A percentile compares a stretch with the other conserved stretches of the same genome.
phyloP scores from a whole-genome alignment of 2,329 filamentous ascomycete species.

The Eurotiales sp. region DNA sequence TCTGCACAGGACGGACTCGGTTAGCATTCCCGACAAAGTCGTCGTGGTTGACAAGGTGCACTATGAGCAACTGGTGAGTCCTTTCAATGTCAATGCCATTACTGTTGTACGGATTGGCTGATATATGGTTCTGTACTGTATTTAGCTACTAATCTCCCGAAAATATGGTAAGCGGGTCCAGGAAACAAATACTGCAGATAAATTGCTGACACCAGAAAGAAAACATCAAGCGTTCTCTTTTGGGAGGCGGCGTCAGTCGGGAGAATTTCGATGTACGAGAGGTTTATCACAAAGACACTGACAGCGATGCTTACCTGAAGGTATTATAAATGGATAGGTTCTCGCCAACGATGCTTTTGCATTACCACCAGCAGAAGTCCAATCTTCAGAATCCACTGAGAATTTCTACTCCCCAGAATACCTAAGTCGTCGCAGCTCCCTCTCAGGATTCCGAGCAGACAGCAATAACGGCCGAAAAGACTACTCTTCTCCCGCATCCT shows the following conservation, averaged over 20 bases:
- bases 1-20: conserved; percentile 2
- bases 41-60: conserved; percentile 59
- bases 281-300: too few species aligned
- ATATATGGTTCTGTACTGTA: too few species aligned
- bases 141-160: conserved; percentile 25
- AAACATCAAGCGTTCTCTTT: conserved; percentile 47
- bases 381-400: neutral
- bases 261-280: conserved; percentile 49
- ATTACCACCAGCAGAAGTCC: neutral
- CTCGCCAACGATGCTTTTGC: conserved; percentile 5
- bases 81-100: too few species aligned
- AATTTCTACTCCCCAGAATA: neutral
- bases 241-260: conserved; percentile 48
- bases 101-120: too few species aligned
- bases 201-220: conserved; percentile 27
- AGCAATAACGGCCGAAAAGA: neutral
- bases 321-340: neutral
- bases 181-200: neutral
- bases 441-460: neutral
- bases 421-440: neutral
- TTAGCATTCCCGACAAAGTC: neutral
- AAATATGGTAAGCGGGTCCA: conserved; percentile 30
- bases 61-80: conserved; percentile 56
- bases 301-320: too few species aligned
- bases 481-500: too few species aligned